These are phyloP conservation scores for Juglanconis juglandina DNA, from an alignment of 2,329 filamentous ascomycete genomes.

Conservation along the genomic window DNA sequence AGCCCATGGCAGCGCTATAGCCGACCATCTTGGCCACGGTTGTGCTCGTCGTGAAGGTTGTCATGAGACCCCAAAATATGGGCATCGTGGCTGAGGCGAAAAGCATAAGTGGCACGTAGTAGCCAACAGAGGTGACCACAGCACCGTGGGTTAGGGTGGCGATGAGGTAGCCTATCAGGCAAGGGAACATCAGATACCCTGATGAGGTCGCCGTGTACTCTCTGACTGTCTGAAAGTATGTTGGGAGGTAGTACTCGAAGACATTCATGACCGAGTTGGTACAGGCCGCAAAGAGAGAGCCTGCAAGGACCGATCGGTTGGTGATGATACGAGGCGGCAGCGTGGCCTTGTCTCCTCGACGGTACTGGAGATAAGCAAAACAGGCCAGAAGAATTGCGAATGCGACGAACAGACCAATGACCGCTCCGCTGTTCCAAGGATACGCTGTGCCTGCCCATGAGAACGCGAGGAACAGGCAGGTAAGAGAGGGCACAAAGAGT, in stretches of 20 bases:
- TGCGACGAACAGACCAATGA: conserved; percentile 32
- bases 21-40: conserved; percentile 5
- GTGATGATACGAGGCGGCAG: conserved; percentile 19
- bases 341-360: conserved; percentile 32
- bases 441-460: conserved; percentile 38
- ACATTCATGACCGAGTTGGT: conserved; percentile 12
- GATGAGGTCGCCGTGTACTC: conserved; percentile 28
- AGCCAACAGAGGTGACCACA: conserved; percentile 30
- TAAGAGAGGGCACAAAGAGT: conserved; percentile 20
- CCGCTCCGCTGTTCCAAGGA: conserved; percentile 29
- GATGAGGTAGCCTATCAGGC: conserved; percentile 33
- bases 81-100: conserved; percentile 9
- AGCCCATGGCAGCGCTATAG: conserved; percentile 8
- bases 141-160: conserved; percentile 32
- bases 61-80: conserved; percentile 11
- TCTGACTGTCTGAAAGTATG: conserved; percentile 39
- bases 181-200: conserved; percentile 34
- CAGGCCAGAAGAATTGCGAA: conserved; percentile 18
- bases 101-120: conserved; percentile 16
- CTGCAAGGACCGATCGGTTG: conserved; percentile 28
- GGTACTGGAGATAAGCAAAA: conserved; percentile 31
- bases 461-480: conserved; percentile 34
- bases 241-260: conserved; percentile 33
- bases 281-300: conserved; percentile 31
- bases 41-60: conserved; percentile 6